Percentiles rank a stretch among this genome's conserved stretches.
These are phyloP conservation scores for Larix sibirica DNA, from an alignment of 83 land plant species.

Conservation along the genomic window DNA sequence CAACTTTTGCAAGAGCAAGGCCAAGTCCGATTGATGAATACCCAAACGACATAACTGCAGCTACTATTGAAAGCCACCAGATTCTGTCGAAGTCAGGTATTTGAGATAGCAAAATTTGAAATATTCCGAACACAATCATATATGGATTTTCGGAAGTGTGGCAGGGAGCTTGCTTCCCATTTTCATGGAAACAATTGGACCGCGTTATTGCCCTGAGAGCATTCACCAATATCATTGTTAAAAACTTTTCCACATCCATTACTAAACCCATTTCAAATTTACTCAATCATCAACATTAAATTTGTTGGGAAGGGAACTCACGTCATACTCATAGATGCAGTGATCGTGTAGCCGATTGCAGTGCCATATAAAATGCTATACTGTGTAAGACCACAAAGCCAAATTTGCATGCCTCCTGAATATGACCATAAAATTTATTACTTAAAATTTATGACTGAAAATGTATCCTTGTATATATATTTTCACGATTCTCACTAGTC, in stretches of 20 bases:
- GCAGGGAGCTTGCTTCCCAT: constrained; percentile 56
- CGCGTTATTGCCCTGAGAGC: constrained; percentile 52
- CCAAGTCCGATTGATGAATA: constrained; percentile 68
- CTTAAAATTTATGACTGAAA: background rate
- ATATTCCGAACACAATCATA: constrained; percentile 52
- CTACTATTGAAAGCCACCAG: constrained; percentile 74
- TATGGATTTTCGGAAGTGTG: constrained; percentile 40
- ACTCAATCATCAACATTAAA: background rate
- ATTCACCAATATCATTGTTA: background rate
- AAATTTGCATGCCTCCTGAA: constrained; percentile 53
- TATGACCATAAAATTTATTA: background rate
- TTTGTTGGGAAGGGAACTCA: constrained; percentile 28
- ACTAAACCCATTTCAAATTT: background rate
- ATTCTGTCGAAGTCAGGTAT: constrained; percentile 74
- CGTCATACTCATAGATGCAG: constrained; percentile 78
- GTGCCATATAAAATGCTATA: constrained; percentile 61
- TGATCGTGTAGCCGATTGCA: constrained; percentile 72
- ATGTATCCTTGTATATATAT: too few species aligned
- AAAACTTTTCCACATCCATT: background rate
- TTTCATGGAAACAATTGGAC: constrained; percentile 62
- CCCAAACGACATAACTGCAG: constrained; percentile 75
- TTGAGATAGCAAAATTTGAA: constrained; percentile 63
- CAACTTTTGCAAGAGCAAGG: constrained; percentile 54
- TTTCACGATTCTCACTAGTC: too few species aligned
- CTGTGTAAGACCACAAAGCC: constrained; percentile 66